These are phyloP conservation scores for Mucor plumbeus DNA, from an alignment of 371 early-diverging fungal genomes.

Conservation along the genomic window DNA sequence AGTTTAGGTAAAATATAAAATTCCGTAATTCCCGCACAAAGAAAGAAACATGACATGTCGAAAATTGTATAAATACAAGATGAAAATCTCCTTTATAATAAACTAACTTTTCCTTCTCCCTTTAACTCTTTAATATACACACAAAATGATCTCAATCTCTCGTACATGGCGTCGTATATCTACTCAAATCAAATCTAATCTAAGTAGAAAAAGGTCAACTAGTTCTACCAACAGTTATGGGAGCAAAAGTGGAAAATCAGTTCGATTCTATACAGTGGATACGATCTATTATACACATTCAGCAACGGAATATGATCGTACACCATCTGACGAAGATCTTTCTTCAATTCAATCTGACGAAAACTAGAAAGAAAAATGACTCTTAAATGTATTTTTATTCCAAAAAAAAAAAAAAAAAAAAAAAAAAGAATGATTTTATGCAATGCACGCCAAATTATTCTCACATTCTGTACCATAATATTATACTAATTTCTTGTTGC, in stretches of 20 bases:
- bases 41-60: conserved; percentile 1
- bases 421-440: conserved; percentile 17
- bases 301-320: conserved; percentile 47
- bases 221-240: conserved; percentile 2
- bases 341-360: conserved; percentile 15
- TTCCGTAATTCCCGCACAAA: conserved; percentile 10
- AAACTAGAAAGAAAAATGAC: not conserved
- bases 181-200: conserved; percentile 24
- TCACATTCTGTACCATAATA: not conserved
- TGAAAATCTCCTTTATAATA: conserved; percentile 1
- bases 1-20: not conserved
- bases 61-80: not conserved
- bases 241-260: conserved; percentile 28
- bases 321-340: conserved; percentile 34
- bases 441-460: conserved; percentile 2
- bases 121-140: not conserved
- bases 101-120: not conserved
- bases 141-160: conserved; percentile 29
- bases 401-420: too few species aligned
- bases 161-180: conserved; percentile 37
- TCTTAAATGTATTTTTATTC: conserved; percentile 7
- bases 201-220: conserved; percentile 12
- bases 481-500: too few species aligned
- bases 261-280: conserved; percentile 43
- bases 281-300: conserved; percentile 50